A percentile compares a stretch with the other conserved stretches of the same genome.
phyloP scores from a whole-genome alignment of 306 rosid species.

The Gynostemma pentaphyllum region DNA sequence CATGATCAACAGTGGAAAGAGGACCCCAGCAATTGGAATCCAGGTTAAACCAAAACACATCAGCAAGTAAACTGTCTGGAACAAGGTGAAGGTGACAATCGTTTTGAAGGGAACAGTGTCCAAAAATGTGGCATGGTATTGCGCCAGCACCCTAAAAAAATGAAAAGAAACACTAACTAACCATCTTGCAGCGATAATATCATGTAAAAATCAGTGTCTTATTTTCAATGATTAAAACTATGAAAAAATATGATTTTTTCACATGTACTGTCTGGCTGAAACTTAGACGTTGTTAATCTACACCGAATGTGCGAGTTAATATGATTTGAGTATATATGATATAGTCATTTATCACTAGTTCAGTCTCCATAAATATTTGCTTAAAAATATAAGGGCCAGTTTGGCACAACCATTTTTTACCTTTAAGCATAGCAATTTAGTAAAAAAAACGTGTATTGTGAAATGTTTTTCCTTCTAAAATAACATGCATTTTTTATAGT shows the following conservation, averaged over 20 bases:
- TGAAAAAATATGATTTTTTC: background rate
- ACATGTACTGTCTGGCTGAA: background rate
- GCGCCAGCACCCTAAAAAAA: slow-evolving; percentile 61
- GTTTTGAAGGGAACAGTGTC: slow-evolving; percentile 88
- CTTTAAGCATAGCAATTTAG: no score
- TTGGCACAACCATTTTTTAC: no score
- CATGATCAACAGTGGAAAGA: slow-evolving; percentile 89
- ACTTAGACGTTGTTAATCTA: background rate
- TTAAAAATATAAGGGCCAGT: no score
- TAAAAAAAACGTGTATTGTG: no score
- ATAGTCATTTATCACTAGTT: no score
- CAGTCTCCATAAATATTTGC: no score
- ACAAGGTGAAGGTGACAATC: slow-evolving; percentile 60
- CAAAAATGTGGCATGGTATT: slow-evolving; percentile 63
- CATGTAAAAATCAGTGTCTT: background rate
- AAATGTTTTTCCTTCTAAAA: no score
- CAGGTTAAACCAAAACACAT: slow-evolving; percentile 85
- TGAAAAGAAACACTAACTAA: background rate
- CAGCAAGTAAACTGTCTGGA: slow-evolving; percentile 82
- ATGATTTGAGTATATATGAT: no score
- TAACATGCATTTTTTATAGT: no score
- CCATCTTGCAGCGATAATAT: background rate
- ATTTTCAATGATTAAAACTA: background rate
- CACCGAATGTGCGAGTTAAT: no score
- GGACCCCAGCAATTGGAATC: slow-evolving; percentile 95